These are phyloP conservation scores for Brachypodium distachyon DNA, from an alignment of 202 grass and related monocot genomes.

Conservation along the genomic window DNA sequence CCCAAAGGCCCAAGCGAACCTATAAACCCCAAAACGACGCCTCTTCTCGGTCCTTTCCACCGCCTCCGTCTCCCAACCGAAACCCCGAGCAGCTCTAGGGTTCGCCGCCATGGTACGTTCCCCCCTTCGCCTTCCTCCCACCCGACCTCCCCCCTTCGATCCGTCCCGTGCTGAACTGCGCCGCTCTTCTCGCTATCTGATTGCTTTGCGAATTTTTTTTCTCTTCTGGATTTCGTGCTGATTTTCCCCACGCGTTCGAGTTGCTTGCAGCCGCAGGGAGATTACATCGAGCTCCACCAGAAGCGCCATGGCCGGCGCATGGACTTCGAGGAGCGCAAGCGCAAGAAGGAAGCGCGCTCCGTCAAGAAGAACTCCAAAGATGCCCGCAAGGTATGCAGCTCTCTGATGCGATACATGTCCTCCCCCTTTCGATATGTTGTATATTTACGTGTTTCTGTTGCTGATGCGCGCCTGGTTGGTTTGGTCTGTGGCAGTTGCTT, in stretches of 20 bases:
- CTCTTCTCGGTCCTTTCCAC: not conserved
- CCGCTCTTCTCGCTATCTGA: not conserved
- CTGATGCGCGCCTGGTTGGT: not conserved
- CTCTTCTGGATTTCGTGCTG: not conserved
- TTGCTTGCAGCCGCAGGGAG: slow-evolving; percentile 71
- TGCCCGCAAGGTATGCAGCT: slow-evolving; percentile 50
- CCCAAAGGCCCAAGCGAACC: not conserved
- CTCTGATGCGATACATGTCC: not conserved
- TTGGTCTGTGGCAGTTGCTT: slow-evolving; percentile 34
- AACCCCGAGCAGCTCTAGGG: slow-evolving; percentile 7
- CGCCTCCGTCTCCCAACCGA: not conserved
- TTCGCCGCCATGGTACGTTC: slow-evolving; percentile 40
- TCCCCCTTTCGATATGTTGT: not conserved
- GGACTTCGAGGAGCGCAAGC: slow-evolving; percentile 74
- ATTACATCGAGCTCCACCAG: slow-evolving; percentile 76
- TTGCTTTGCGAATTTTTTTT: not conserved
- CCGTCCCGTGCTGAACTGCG: not conserved
- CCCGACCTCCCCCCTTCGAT: not conserved
- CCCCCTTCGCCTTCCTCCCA: not conserved
- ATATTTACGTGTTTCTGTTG: not conserved
- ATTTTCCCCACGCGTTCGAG: not conserved
- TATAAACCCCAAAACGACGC: not conserved
- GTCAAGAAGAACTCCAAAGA: slow-evolving; percentile 55
- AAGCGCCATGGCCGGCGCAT: slow-evolving; percentile 76
- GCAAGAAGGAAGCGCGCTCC: slow-evolving; percentile 75